Evolutionary conservation across 805 yeast genomes (phyloP).

Genomic region (Lipomyces lipofer): DNA sequence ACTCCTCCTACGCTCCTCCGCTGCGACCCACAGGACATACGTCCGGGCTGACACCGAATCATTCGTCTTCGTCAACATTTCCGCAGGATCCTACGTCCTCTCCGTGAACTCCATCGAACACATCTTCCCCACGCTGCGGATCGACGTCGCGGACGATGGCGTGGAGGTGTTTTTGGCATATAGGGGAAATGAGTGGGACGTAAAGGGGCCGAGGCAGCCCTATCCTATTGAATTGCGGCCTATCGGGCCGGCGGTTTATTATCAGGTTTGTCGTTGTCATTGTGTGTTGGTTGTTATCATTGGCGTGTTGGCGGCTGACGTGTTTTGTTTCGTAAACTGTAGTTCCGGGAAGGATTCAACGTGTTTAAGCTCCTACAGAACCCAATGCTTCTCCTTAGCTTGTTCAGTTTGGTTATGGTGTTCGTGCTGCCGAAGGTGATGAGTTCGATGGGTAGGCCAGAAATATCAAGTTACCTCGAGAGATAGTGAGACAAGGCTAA

Average conservation of each 20-base stretch:
- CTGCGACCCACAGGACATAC: slow-evolving; percentile 4
- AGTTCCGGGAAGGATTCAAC: slow-evolving; percentile 37
- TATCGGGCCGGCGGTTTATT: slow-evolving; percentile 34
- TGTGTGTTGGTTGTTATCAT: neutral
- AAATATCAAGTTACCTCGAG: neutral
- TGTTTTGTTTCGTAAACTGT: no score
- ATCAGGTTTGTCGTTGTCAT: slow-evolving; percentile 4
- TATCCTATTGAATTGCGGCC: slow-evolving; percentile 39
- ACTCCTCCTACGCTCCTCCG: slow-evolving; percentile 11
- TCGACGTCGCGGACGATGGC: slow-evolving; percentile 32
- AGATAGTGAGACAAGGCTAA: neutral
- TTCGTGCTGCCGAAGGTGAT: slow-evolving; percentile 39
- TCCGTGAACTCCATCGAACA: slow-evolving; percentile 31
- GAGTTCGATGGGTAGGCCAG: slow-evolving; percentile 34
- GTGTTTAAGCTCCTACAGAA: slow-evolving; percentile 38
- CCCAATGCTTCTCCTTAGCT: slow-evolving; percentile 42
- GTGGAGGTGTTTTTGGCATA: slow-evolving; percentile 34
- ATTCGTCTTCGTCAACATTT: slow-evolving; percentile 34
- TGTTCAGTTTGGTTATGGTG: slow-evolving; percentile 39
- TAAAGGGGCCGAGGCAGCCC: slow-evolving; percentile 37
- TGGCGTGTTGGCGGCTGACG: neutral
- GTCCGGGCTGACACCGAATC: slow-evolving; percentile 15
- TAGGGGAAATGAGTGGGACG: slow-evolving; percentile 36
- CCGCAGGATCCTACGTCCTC: slow-evolving; percentile 35
- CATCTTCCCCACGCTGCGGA: slow-evolving; percentile 23